Evolutionary conservation across 176 grass and related monocot species (phyloP).

Genomic region (Tuctoria greenei): DNA sequence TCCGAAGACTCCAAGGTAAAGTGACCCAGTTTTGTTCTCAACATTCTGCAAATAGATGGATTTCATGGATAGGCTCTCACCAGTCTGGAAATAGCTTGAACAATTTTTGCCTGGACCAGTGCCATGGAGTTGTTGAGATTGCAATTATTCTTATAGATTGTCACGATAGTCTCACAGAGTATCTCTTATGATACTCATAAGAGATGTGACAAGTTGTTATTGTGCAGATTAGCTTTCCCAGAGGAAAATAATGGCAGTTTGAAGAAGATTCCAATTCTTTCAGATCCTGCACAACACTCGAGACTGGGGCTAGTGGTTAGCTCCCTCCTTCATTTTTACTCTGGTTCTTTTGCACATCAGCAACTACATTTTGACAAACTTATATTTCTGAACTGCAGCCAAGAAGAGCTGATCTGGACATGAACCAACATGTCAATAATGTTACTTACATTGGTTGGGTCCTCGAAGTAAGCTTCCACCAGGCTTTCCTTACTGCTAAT

Average conservation of each 20-base stretch:
- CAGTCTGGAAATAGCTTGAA: conserved; percentile 9
- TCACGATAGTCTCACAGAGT: neutral
- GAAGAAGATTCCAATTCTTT: conserved; percentile 93
- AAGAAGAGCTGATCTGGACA: conserved; percentile 97
- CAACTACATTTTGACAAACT: conserved; percentile 12
- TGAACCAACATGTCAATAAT: conserved; percentile 99
- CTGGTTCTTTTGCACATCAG: conserved; percentile 18
- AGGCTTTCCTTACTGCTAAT: neutral
- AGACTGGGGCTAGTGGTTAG: conserved; percentile 86
- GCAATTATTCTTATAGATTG: neutral
- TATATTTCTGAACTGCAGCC: conserved; percentile 57
- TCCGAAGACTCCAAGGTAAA: conserved; percentile 85
- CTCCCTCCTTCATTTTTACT: conserved; percentile 9
- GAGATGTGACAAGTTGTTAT: conserved; percentile 18
- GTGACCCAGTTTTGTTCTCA: neutral
- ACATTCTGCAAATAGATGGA: conserved; percentile 3
- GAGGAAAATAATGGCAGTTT: conserved; percentile 92
- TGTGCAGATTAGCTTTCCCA: conserved; percentile 85
- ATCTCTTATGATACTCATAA: conserved; percentile 11
- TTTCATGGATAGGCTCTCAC: neutral
- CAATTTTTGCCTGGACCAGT: neutral
- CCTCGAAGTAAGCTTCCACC: conserved; percentile 69
- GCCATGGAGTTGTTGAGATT: neutral
- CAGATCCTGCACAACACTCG: conserved; percentile 74
- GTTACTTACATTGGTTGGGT: conserved; percentile 99